Conservation (phyloP, 345 rosid genomes). For the Anastatica hierochuntica region DNA sequence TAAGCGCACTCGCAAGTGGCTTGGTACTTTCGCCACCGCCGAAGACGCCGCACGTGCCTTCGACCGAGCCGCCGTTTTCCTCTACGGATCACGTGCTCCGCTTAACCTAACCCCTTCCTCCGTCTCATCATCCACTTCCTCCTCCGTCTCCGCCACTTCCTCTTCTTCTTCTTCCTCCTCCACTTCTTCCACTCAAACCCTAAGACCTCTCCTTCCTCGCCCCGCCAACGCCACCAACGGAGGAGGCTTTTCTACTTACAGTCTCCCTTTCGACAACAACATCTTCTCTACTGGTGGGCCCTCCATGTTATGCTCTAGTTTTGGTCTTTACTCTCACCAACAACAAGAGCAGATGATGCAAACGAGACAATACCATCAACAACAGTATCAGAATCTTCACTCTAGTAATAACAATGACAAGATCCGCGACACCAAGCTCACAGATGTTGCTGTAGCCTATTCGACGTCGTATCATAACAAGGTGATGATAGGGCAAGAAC, state of each 20-base stretch:
- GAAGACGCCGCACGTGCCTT: conserved; percentile 89
- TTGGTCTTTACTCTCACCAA: conserved; percentile 13
- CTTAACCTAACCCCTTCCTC: conserved; percentile 48
- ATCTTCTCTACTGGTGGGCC: conserved; percentile 21
- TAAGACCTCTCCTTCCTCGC: conserved; percentile 90
- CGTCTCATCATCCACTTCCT: conserved; percentile 30
- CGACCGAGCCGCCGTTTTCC: conserved; percentile 69
- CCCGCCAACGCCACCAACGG: conserved; percentile 41
- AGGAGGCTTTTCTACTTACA: conserved; percentile 13
- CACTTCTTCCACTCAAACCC: conserved; percentile 43
- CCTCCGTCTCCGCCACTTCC: conserved; percentile 17
- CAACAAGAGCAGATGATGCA: conserved; percentile 24
- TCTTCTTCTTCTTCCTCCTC: conserved; percentile 34
- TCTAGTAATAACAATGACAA: neutral
- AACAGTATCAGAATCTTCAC: conserved; percentile 22
- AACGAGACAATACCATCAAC: conserved; percentile 18
- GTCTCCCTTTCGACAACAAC: conserved; percentile 16
- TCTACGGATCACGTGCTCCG: conserved; percentile 72
- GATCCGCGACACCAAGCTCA: conserved; percentile 6
- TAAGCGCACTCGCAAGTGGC: conserved; percentile 76
- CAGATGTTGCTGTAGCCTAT: too few relatives aligned
- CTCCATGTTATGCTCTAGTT: conserved; percentile 21
- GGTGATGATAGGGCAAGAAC: conserved; percentile 19
- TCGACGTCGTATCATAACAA: conserved; percentile 12
- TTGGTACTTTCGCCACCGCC: conserved; percentile 73